Percentiles rank a stretch among this genome's conserved stretches.
These are phyloP conservation scores for Xylaria sp. DNA, from an alignment of 495 filamentous ascomycete genomes.

Conservation along the genomic window DNA sequence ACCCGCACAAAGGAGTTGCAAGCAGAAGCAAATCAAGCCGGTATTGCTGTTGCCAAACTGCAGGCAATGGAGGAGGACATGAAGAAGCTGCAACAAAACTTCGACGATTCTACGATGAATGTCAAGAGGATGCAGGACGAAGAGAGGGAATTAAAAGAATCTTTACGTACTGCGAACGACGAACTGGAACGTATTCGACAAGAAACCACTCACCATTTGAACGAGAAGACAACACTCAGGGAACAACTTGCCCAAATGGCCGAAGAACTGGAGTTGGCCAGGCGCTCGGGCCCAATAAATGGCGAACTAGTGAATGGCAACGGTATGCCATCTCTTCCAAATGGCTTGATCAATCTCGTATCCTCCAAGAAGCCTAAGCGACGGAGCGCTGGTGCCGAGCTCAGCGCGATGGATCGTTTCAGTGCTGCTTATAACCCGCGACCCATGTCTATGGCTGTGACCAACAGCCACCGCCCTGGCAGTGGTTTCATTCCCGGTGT, in stretches of 20 bases:
- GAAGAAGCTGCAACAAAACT: constrained; percentile 84
- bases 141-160: constrained; percentile 80
- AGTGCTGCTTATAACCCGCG: constrained; percentile 92
- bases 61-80: constrained; percentile 92
- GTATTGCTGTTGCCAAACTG: constrained; percentile 88
- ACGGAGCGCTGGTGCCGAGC: constrained; percentile 91
- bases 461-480: constrained; percentile 68
- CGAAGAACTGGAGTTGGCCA: constrained; percentile 88
- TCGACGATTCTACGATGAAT: constrained; percentile 83
- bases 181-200: constrained; percentile 79
- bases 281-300: constrained; percentile 66
- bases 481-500: constrained; percentile 73
- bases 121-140: constrained; percentile 95
- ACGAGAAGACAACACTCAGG: constrained; percentile 80
- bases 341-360: constrained; percentile 93
- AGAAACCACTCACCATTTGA: constrained; percentile 73
- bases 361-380: constrained; percentile 97
- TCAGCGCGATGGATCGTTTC: constrained; percentile 81
- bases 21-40: constrained; percentile 94
- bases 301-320: constrained; percentile 77
- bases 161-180: constrained; percentile 72
- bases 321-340: constrained; percentile 59
- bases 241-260: constrained; percentile 90
- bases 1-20: constrained; percentile 91
- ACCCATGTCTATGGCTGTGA: constrained; percentile 90